Evolutionary conservation across 2,329 filamentous ascomycete species (phyloP), one percentile per base, ranked within the genome.

Genomic region (Graphilbum ipis-grandicollis): DNA sequence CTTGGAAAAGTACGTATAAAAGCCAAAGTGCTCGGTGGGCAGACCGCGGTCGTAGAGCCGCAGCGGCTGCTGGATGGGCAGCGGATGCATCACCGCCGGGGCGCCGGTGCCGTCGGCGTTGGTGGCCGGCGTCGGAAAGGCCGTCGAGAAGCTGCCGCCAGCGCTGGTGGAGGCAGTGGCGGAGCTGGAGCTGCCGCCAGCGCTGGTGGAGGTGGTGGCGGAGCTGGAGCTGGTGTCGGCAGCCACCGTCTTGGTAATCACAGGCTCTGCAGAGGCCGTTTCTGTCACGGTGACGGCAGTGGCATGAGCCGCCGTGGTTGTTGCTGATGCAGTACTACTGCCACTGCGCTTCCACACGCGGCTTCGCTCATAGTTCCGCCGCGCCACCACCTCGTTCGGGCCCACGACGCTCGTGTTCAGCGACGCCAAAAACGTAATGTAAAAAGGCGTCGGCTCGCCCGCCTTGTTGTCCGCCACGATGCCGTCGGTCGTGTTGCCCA

Each of bases 1-100:
- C 45, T 85, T 82, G 56, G 85, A 76, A 55, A 81, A 96, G 62
- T 93, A 92, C 1, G 71, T 81, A 59, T 93, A 94, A 58, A 94
- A 94, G 3, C 83, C 84, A 55, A 92, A 94, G 56, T 93, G 84
- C 54, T 96, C 88, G 0, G 77, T 78, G 2, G 68, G 60, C 21
- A 80, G 63, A 15, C 80, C 85, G 17, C 85, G 79, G 53, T 96
- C 83, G 54, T 77, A 96, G 1, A 96, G 68, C 2, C 81, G 73
- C 12, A 96, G 63, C 0, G 84, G 88, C 49, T 96, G 90, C 41
- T 78, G 71, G 1, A 64, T 57, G 1, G 79, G 71, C 8, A 69
- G 62, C 0, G 85, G 81, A 33, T 90, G 71, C 43, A 94, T 62
- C 9, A 68, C 68, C 3, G 82, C 81, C 0, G 79, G 61, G 1